Base-by-base conservation (phyloP, 192 early-diverging fungal species). In the Helicostylum pulchrum region DNA sequence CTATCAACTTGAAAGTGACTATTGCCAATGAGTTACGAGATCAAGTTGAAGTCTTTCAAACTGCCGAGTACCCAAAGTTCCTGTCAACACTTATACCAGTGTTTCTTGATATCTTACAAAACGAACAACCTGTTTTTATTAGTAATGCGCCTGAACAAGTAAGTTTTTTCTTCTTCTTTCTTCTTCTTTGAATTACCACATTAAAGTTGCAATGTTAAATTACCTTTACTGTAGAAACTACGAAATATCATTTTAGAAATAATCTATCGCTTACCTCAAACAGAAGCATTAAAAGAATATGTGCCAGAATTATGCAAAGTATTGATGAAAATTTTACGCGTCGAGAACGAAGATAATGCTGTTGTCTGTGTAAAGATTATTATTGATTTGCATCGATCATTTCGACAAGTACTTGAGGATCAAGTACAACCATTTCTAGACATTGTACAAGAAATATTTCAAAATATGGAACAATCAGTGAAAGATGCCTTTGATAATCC, bases 301-400 rank as follows among this genome's bases (percentile, higher is more conserved):
- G 88, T 89, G 3, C 72, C 84, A 32, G 90, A 95, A 14, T 68
- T 99, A 46, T 87, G 92, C 62, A 83, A 82, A 19, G 74, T 86
- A 4, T 66, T 90, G 50, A 83, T 97, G 79, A 68, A 87, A 42
- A 75, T 97, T n/a, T 80, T 99, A 14, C 81, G 82, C 60, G 80
- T 83, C 19, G 97, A 99, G 69, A 97, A 99, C 67, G 97, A 99
- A 72, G 97, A 99, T 14, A 98, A 98, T 64, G 96, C 90, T 11
- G 90, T 93, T 8, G 80, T 94, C 1, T 89, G 90, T 67, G 77
- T 99, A 21, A 97, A 97, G 73, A 92, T 95, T 42, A 92, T 98
- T 58, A 92, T 95, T 60, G 97, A 99, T 61, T 80, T 99, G 57
- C 94, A 99, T 72, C 92, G 94, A 64, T 83, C 82, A 36, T 96